Percentiles rank a stretch among this genome's conserved stretches.
Conservation (phyloP, 352 stramenopile genomes). For the Plasmopara viticola region DNA sequence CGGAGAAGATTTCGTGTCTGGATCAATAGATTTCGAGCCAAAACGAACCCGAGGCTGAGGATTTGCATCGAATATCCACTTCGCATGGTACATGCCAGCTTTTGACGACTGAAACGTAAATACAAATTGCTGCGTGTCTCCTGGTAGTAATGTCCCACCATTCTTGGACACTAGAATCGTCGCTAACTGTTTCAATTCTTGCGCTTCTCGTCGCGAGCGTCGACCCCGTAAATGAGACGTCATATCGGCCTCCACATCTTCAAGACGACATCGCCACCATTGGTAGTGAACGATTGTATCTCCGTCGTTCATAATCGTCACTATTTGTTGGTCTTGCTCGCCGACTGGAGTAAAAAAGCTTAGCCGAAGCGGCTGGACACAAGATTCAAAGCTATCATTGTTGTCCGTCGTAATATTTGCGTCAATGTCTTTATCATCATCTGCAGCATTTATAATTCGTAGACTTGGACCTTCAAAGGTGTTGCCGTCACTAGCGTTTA, state of each 20-base stretch:
- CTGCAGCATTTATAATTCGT: conserved; percentile 12
- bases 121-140: conserved; percentile 39
- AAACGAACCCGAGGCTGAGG: conserved; percentile 25
- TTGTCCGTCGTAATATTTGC: background rate
- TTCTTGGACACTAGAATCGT: conserved; percentile 42
- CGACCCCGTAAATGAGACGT: conserved; percentile 23
- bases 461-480: conserved; percentile 18
- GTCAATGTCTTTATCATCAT: conserved; percentile 4
- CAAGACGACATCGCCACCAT: conserved; percentile 41
- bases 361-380: conserved; percentile 19
- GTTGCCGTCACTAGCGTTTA: background rate
- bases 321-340: conserved; percentile 33
- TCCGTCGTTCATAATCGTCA: conserved; percentile 45
- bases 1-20: conserved; percentile 1
- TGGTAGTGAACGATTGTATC: conserved; percentile 49
- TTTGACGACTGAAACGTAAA: conserved; percentile 53
- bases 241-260: conserved; percentile 19
- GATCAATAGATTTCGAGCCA: background rate
- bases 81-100: conserved; percentile 56
- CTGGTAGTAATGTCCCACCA: conserved; percentile 45
- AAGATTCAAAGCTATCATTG: background rate
- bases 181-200: conserved; percentile 14
- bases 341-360: conserved; percentile 40
- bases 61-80: conserved; percentile 63
- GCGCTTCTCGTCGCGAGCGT: conserved; percentile 15